Evolutionary conservation across 805 yeast genomes (phyloP), one percentile per base, ranked within the genome.

Genomic region (Suhomyces prunicola): DNA sequence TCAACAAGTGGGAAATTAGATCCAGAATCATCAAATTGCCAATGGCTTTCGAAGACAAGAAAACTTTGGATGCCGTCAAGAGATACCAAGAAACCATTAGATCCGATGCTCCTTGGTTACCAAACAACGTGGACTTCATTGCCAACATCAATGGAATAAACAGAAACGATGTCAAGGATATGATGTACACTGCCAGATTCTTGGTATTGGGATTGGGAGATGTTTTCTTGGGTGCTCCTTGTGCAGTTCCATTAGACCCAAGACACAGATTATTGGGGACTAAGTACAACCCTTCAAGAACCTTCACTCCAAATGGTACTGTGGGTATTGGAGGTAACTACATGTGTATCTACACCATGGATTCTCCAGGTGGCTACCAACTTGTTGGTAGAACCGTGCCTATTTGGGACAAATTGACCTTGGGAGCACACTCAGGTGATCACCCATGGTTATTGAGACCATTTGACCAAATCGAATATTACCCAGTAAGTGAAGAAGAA

Each of bases 321-420:
- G 98, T 93, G 56, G 99, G 99, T 65, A 86, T 94, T 67, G 99
- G 99, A 57, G 98, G 99, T 62, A 90, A 88, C 89, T 94, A 91
- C 80, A 92, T 93, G 98, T 93, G 98, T 76, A 92, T 93, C 62
- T 93, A 93, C 72, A 90, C 98, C 31, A 92, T 93, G 93, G 96
- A 90, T 60, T 90, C 97, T 24, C 99, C 99, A 47, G 99, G 99
- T 73, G 99, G 99, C 31, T 93, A 93, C 73, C 98, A 93, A 74
- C 80, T 93, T 61, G 93, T 91, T 57, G 99, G 98, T 53, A 84
- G 98, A 67, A 93, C 99, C 9, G 85, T 94, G 59, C 98, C 98
- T 51, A 92, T 93, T 62, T 93, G 99, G 99, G 99, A 93, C 69
- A 92, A 90, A 74, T 80, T 93, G 62, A 80, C 89, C 31, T 76